Base-by-base conservation (phyloP, 768 basidiomycete species). In the Psilocybe azurescens region DNA sequence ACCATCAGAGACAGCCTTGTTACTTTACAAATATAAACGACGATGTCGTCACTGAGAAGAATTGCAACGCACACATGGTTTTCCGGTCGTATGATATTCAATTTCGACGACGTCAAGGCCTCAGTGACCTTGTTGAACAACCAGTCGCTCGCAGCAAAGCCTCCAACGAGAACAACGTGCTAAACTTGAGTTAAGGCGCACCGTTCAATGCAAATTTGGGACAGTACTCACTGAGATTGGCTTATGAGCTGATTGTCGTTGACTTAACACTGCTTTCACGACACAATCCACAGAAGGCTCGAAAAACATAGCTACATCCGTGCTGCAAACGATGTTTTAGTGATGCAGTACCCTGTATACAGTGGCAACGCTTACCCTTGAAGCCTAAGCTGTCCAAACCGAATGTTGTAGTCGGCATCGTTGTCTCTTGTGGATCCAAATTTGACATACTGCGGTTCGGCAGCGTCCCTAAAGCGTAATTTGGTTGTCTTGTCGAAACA, bases 131-230 rank as follows among this genome's bases (percentile, higher is more conserved):
- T 73, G 2, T 72, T 69, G 65, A 78, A 83, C n/a, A 88, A 67
- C 77, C 81, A 87, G 54, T 86, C 82, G 59, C 81, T 86, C 1
- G 84, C 83, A 13, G 83, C 81, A 67, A 87, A 87, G 0, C 86
- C 86, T 24, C 86, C 86, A 3, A 88, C 85, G 1, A 88, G 78
- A 33, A 82, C 75, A 28, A 81, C 76, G 28, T 77, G 74, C 81
- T 81, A 44, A 29, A 4, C 39, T 54, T 14, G 18, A 28, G 13
- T 49, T 24, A 50, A 24, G 18, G 10, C 7, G 11, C 14, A 6
- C 4, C 2, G 13, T 24, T 49, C 10, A 47, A 16, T 32, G 14
- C 2, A 4, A 5, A 38, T 14, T 28, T 59, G 33, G 53, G 13
- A n/a, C 18, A 29, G 60, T 18, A 49, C 75, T 29, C 18, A 78